Evolutionary conservation across 768 basidiomycete species (phyloP), one percentile per base, ranked within the genome.

Genomic region (Lactifluus echinatus): DNA sequence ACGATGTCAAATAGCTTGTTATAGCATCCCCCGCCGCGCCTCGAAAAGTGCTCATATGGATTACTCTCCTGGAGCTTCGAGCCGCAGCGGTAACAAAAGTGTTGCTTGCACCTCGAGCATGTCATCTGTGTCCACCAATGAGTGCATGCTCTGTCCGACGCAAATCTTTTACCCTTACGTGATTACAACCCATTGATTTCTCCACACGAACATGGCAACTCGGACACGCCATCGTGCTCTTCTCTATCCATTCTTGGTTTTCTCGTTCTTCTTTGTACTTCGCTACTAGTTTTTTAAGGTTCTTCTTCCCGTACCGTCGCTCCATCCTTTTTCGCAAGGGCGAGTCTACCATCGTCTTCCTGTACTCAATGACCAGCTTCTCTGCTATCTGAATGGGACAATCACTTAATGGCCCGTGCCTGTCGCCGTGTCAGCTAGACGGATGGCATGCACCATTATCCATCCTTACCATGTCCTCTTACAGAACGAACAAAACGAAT

Each of bases 51-150:
- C 24, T 61, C 65, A 62, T 90, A 91, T 0, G 88, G 87, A 58
- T 84, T 71, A 15, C 60, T 63, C 7, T 70, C 64, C 0, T 69
- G 48, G 24, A 92, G 68, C 62, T 74, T 77, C 1, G 69, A 56
- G 4, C 86, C 89, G 66, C 90, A 92, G 5, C 83, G 79, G 64
- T 88, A 92, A 73, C 90, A 93, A 65, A 90, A 93, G 66, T 93
- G 90, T 49, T 80, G 75, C 29, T 70, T 65, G 69, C 90, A 93
- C 62, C 81, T 84, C n/a, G 74, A 70, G 64, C 86, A 91, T 7
- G 80, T 86, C 87, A 89, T 89, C 87, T 89, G 58, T 63, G 23
- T 60, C 53, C 36, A 12, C 61, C 61, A n/a, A 17, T 45, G 23
- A 53, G 26, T 14, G 5, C 23, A 28, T 6, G 10, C 44, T 15